Base-by-base conservation (phyloP, 306 rosid species). In the Cyclanthera cordifolia region DNA sequence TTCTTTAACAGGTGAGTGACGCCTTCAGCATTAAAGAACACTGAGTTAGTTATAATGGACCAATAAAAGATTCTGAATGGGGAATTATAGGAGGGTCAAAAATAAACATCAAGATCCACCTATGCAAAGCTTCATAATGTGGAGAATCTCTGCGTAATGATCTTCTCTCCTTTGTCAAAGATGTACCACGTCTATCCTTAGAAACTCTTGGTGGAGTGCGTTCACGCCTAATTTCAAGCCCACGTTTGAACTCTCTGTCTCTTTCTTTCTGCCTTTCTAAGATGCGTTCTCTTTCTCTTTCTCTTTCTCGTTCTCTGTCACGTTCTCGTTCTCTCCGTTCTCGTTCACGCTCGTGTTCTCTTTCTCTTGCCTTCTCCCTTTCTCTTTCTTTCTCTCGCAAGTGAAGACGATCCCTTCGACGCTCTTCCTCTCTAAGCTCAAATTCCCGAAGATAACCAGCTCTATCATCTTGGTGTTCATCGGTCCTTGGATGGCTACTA, bases 21-120 rank as follows among this genome's bases (percentile, higher is more conserved):
- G 95, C 99, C 99, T 93, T 93, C 99, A 93, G 94, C 84, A 90
- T 85, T 86, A 88, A 87, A 93, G 91, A 90, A 86, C 88, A 93
- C 80, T 79, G 71, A 79, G 96, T 93, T 89, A 91, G 97, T 85
- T 77, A 84, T 61, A 90, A 78, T 58, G 79, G 88, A 56, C 69
- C 69, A 87, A 74, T 84, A 89, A 84, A 86, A 80, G 95, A 87
- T 83, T 90, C 89, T 78, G 85, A 80, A 82, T 84, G 81, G 74
- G 82, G 90, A 84, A 92, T 86, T 80, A 82, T 81, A 78, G 85
- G 79, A 86, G 83, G 91, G 76, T 87, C 81, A 87, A 87, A 81
- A 75, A 82, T 79, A 78, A 81, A 84, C 89, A 91, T 85, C 77
- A 85, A 86, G 87, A 90, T 86, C 99, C 94, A 93, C 99, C 99